These are phyloP conservation scores for Nemania bipapillata DNA, from an alignment of 2,329 filamentous ascomycete genomes.

Conservation along the genomic window DNA sequence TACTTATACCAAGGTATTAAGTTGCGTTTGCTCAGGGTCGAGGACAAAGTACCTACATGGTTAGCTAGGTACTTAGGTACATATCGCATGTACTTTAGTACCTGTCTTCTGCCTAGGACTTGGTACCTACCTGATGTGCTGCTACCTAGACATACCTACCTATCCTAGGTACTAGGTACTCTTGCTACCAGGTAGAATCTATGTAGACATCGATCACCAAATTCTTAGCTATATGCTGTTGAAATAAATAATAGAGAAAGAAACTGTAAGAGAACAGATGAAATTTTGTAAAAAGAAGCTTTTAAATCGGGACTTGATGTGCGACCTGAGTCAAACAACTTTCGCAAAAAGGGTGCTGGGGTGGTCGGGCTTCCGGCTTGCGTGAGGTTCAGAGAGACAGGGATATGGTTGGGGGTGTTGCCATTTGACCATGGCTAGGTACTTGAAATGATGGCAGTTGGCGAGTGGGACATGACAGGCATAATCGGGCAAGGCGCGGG, in stretches of 20 bases:
- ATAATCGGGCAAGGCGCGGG: conserved; percentile 34
- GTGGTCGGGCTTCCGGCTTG: conserved; percentile 31
- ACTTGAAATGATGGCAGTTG: conserved; percentile 24
- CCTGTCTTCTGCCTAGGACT: background rate
- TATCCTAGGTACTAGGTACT: too few relatives aligned
- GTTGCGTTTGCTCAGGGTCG: background rate
- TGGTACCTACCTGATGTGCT: background rate
- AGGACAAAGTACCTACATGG: conserved; percentile 4
- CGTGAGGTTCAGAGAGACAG: conserved; percentile 26
- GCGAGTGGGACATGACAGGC: conserved; percentile 26
- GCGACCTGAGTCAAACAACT: conserved; percentile 37
- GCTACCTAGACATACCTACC: too few relatives aligned
- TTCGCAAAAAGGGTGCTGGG: conserved; percentile 16
- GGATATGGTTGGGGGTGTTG: conserved; percentile 25
- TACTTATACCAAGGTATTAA: background rate
- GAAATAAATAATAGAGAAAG: background rate
- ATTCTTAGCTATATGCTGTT: background rate
- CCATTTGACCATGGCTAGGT: conserved; percentile 21
- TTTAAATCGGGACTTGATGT: conserved; percentile 18
- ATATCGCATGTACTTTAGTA: background rate
- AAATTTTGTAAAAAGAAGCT: conserved; percentile 5
- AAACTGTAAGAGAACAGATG: background rate
- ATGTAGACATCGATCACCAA: background rate
- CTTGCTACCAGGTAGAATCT: background rate
- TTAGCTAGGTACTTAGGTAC: background rate